Percentiles rank a stretch among this genome's conserved stretches.
These are phyloP conservation scores for Sphaerobolus stellatus DNA, from an alignment of 1,284 basidiomycete species.

Conservation along the genomic window DNA sequence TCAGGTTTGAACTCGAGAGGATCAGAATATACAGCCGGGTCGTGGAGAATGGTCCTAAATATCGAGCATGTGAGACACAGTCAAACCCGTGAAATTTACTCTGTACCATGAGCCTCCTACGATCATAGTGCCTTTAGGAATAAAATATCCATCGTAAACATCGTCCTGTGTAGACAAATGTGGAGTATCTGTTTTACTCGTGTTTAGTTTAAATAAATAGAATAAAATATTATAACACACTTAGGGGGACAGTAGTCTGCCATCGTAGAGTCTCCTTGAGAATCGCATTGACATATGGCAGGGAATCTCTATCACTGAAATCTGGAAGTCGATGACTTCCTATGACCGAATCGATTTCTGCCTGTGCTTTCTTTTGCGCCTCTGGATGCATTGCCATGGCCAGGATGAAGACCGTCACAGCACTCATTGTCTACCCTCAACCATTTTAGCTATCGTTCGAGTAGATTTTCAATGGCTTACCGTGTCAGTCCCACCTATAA, in stretches of 20 bases:
- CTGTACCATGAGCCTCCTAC: slow-evolving; percentile 32
- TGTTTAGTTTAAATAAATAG: slow-evolving; percentile 14
- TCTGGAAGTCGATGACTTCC: slow-evolving; percentile 35
- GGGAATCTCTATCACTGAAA: slow-evolving; percentile 32
- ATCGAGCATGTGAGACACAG: no score
- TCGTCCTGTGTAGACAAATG: slow-evolving; percentile 32
- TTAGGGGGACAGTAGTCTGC: slow-evolving; percentile 28
- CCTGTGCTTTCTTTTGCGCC: slow-evolving; percentile 37
- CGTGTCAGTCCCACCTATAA: no score
- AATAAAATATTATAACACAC: neutral
- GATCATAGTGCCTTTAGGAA: slow-evolving; percentile 36
- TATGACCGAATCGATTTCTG: slow-evolving; percentile 40
- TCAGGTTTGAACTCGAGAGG: slow-evolving; percentile 28
- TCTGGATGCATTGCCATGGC: slow-evolving; percentile 40
- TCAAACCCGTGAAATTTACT: no score
- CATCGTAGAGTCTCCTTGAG: slow-evolving; percentile 41
- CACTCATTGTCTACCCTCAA: no score
- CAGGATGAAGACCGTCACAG: slow-evolving; percentile 33
- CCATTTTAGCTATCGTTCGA: no score
- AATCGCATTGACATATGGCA: slow-evolving; percentile 42
- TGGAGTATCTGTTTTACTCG: slow-evolving; percentile 24
- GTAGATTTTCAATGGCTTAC: no score
- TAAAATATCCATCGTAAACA: slow-evolving; percentile 38
- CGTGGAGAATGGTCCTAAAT: slow-evolving; percentile 27
- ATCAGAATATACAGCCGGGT: slow-evolving; percentile 22